These are phyloP conservation scores for Volvox reticuliferus DNA, from an alignment of 139 green algal species.

Conservation along the genomic window DNA sequence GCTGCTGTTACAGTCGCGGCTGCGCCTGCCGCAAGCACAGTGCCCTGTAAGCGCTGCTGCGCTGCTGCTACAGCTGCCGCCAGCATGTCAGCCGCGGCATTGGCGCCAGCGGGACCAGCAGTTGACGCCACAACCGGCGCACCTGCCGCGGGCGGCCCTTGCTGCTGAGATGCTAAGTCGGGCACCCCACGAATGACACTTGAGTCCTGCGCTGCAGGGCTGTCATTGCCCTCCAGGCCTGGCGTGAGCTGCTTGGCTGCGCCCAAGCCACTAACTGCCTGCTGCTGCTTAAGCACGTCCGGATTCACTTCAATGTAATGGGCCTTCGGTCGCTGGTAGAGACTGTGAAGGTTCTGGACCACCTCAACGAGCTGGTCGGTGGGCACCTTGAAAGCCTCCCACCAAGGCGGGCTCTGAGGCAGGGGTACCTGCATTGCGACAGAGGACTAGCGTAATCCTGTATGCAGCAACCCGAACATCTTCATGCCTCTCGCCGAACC, in stretches of 20 bases:
- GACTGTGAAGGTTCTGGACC: constrained; percentile 59
- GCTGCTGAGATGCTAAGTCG: constrained; percentile 6
- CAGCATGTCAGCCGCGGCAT: constrained; percentile 19
- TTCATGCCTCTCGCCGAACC: not conserved
- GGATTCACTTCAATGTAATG: constrained; percentile 62
- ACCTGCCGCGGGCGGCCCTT: not conserved
- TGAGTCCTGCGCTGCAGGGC: constrained; percentile 19
- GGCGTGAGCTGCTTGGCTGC: constrained; percentile 28
- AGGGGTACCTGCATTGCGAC: constrained; percentile 66
- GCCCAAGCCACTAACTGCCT: constrained; percentile 14
- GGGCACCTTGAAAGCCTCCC: constrained; percentile 77
- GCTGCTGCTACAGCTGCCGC: constrained; percentile 17
- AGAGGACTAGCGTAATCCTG: too few relatives aligned
- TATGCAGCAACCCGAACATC: not conserved
- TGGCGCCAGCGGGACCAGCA: not conserved
- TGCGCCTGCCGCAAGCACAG: not conserved
- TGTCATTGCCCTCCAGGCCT: not conserved
- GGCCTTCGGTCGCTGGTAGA: constrained; percentile 72
- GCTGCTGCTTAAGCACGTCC: constrained; percentile 39
- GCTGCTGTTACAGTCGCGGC: not conserved
- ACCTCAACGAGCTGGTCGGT: constrained; percentile 78
- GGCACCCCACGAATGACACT: constrained; percentile 9
- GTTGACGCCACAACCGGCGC: not conserved
- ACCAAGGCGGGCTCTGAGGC: constrained; percentile 87
- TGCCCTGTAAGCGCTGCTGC: constrained; percentile 27